Conservation (phyloP, 106 monocot species). For the Acanthochlamys bracteata region DNA sequence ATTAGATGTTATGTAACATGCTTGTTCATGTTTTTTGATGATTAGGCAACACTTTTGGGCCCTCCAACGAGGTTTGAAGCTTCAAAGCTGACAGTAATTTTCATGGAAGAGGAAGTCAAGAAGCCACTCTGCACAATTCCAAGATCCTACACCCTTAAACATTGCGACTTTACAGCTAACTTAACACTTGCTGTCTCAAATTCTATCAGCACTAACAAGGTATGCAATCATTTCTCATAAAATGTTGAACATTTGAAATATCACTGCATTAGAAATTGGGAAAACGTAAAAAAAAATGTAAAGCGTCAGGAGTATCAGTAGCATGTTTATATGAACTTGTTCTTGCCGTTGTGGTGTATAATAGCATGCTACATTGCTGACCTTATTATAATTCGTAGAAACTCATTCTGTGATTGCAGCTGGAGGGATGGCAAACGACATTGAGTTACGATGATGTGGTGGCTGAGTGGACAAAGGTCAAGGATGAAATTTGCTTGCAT, state of each 20-base stretch:
- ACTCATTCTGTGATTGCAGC: conserved; percentile 27
- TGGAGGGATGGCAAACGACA: conserved; percentile 57
- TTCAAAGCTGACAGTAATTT: conserved; percentile 76
- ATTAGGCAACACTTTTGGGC: conserved; percentile 62
- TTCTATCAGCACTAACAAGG: conserved; percentile 53
- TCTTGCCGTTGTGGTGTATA: too few relatives aligned
- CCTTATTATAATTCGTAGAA: too few relatives aligned
- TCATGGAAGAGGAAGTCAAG: conserved; percentile 47
- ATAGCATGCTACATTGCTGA: too few relatives aligned
- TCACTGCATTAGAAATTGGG: too few relatives aligned
- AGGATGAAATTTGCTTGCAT: conserved; percentile 68
- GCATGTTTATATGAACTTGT: too few relatives aligned
- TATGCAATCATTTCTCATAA: too few relatives aligned
- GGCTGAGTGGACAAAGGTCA: conserved; percentile 83
- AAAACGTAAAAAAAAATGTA: too few relatives aligned
- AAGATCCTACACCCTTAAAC: conserved; percentile 80
- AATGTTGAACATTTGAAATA: too few relatives aligned
- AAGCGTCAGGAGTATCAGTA: too few relatives aligned
- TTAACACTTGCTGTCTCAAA: conserved; percentile 68
- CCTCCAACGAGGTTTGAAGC: conserved; percentile 81
- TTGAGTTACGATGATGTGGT: conserved; percentile 72
- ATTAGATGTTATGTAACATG: neutral
- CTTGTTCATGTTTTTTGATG: conserved; percentile 1
- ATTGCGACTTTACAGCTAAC: conserved; percentile 92
- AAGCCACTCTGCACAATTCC: conserved; percentile 23